Evolutionary conservation across 305 asterid species (phyloP), one percentile per base, ranked within the genome.

Genomic region (Fraxinus angustifolia): DNA sequence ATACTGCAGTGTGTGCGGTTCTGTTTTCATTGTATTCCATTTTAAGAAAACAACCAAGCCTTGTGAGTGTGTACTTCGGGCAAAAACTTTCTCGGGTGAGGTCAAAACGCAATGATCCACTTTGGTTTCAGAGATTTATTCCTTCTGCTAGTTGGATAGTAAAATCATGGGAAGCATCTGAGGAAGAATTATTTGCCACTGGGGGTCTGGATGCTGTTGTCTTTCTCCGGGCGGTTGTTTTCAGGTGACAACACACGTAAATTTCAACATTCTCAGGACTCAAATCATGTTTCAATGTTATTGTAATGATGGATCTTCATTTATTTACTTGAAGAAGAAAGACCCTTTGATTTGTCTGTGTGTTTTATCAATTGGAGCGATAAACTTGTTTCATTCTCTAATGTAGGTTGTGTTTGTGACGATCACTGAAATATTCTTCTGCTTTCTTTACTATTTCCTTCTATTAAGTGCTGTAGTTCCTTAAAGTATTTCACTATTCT

Each of bases 111-210:
- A 85, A 88, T 2, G 93, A 93, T 80, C 91, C 92, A 58, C 88
- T 89, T 82, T 86, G 95, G 86, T 82, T 92, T 70, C 94, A 91
- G 73, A 92, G 98, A 36, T 91, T 94, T 38, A 78, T 96, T 53
- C 99, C 99, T 80, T 96, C 98, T 79, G 96, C 98, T 79, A 88
- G 98, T 85, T 96, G 99, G 99, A 90, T 93, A 60, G 73, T 90
- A 35, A 94, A 92, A 91, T 94, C 97, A 60, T 94, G 98, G 98
- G 98, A 90, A 79, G 88, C 98, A 56, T 86, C 97, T 19, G 97
- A 94, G 82, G 98, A 96, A 10, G 97, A 96, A 76, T 67, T 96
- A 60, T 82, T 79, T 1, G 88, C 90, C 80, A 62, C 84, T 19
- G 98, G 97, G 17, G 99, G 98, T 77, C 82, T 96, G 78, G 99